Evolutionary conservation across 495 filamentous ascomycete species (phyloP), one percentile per base, ranked within the genome.

Genomic region (Amniculicola lignicola): DNA sequence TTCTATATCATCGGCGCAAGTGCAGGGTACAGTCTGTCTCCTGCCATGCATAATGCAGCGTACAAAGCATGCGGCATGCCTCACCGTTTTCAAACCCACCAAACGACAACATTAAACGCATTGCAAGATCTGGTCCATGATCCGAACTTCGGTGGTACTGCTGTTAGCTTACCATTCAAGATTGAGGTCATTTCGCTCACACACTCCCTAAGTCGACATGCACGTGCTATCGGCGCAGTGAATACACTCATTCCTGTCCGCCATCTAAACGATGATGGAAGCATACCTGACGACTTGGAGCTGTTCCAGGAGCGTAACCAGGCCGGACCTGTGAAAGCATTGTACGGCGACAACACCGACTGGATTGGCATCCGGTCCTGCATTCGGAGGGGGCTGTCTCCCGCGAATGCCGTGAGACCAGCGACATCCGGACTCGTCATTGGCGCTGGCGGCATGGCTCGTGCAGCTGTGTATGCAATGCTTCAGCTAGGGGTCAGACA

Each of bases 341-440:
- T 89, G 59, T 90, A 88, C 57, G 88, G 88, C 5, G 87, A 91
- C 49, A 93, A 93, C 65, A 93, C 87, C 0, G 88, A 91, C 70
- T 93, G 87, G 85, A 85, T 85, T 22, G 82, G 87, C 12, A 87
- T 91, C 22, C 72, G 80, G 63, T 75, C 75, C 4, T 89, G 86
- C 58, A 77, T 90, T 22, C 80, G 79, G 2, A 80, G 87, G 23
- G 87, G 88, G 48, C 82, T 91, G 44, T 90, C 87, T 11, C 88
- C 88, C 10, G 79, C 85, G 11, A 91, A 93, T 64, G 84, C 83
- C 2, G 84, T 90, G 3, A 84, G 83, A 51, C 80, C 81, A 0
- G 78, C 74, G 51, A 88, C 85, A 1, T 85, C 83, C 0, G 87
- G 78, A 0, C 68, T 93, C 3, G 83, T 93, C 10, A 79, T 90